These are phyloP conservation scores for Trypanosoma scelopori DNA, from an alignment of 208 protist species.

Conservation along the genomic window DNA sequence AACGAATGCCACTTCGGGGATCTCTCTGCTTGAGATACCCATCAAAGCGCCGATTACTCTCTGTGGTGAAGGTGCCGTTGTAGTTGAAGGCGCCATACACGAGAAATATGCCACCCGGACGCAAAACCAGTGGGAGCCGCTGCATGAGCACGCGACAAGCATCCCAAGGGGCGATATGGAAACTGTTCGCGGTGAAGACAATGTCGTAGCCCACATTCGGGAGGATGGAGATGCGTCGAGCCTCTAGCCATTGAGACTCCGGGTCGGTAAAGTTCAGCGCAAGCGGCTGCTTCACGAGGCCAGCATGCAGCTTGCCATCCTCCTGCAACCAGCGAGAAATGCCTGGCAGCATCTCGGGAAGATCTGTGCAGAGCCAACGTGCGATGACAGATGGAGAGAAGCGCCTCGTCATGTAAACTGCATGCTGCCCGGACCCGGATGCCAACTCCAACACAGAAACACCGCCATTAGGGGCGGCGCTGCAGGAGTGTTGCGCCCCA, in stretches of 20 bases:
- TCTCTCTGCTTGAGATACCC: slow-evolving; percentile 10
- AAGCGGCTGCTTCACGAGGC: slow-evolving; percentile 6
- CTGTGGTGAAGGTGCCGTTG: slow-evolving; percentile 23
- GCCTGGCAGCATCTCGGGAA: slow-evolving; percentile 10
- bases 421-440: slow-evolving; percentile 16
- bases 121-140: slow-evolving; percentile 13
- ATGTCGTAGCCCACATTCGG: slow-evolving; percentile 18
- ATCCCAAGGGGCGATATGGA: slow-evolving; percentile 21
- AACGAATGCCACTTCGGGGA: slow-evolving; percentile 10
- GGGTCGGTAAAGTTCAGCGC: slow-evolving; percentile 18
- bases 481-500: neutral
- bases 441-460: slow-evolving; percentile 22
- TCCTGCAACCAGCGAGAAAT: slow-evolving; percentile 16
- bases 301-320: slow-evolving; percentile 10
- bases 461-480: neutral
- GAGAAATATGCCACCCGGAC: slow-evolving; percentile 22
- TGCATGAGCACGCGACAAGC: slow-evolving; percentile 4
- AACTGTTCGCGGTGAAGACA: slow-evolving; percentile 26
- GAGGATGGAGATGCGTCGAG: neutral
- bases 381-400: slow-evolving; percentile 13
- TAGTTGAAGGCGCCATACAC: slow-evolving; percentile 31
- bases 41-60: slow-evolving; percentile 24
- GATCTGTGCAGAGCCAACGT: slow-evolving; percentile 21
- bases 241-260: slow-evolving; percentile 6
- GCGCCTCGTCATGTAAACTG: slow-evolving; percentile 19